Evolutionary conservation across 306 rosid species (phyloP).

Genomic region (Gleditsia sinensis): DNA sequence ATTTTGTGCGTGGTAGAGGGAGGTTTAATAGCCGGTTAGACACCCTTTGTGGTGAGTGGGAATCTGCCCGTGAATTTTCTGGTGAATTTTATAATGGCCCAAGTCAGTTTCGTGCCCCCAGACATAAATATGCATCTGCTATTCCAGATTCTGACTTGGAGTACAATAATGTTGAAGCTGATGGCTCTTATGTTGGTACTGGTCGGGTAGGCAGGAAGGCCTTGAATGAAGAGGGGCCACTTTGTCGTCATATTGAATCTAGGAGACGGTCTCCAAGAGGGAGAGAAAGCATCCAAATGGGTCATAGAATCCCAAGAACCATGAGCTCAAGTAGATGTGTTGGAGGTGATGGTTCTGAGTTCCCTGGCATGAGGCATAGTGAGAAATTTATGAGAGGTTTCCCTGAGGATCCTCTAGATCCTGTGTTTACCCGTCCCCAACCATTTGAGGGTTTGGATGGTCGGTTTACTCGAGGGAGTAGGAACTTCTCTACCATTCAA

Average conservation of each 20-base stretch:
- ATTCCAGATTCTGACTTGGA: constrained; percentile 60
- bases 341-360: constrained; percentile 62
- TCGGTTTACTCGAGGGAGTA: constrained; percentile 70
- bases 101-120: constrained; percentile 60
- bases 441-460: constrained; percentile 65
- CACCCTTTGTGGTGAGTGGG: constrained; percentile 64
- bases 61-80: constrained; percentile 59
- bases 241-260: constrained; percentile 54
- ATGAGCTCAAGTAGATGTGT: constrained; percentile 69
- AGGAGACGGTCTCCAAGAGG: constrained; percentile 83
- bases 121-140: constrained; percentile 65
- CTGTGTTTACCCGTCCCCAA: constrained; percentile 62
- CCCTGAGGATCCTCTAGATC: constrained; percentile 54
- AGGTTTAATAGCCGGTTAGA: constrained; percentile 50
- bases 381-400: constrained; percentile 71
- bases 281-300: constrained; percentile 60
- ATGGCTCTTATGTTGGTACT: constrained; percentile 60
- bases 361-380: constrained; percentile 61
- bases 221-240: constrained; percentile 57
- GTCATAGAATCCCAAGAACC: constrained; percentile 63
- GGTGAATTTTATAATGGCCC: constrained; percentile 70
- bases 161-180: constrained; percentile 58
- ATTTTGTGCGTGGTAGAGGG: constrained; percentile 78
- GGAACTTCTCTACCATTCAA: constrained; percentile 69
- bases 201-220: constrained; percentile 74